Conservation (phyloP, 129 eudicot genomes). For the Pseudognaphalium luteoalbum region DNA sequence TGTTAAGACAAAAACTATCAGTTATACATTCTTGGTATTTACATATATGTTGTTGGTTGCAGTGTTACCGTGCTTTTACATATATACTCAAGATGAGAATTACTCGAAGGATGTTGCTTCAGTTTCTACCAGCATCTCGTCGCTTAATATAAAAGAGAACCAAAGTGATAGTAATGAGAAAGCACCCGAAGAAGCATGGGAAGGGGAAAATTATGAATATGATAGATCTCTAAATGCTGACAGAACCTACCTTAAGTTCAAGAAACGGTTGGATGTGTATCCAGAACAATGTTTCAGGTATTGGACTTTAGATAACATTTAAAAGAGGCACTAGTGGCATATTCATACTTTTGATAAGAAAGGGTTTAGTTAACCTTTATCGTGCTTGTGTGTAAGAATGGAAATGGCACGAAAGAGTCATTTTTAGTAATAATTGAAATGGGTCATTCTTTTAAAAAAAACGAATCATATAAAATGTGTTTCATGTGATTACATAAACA, state of each 20-base stretch:
- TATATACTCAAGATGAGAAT: conserved; percentile 55
- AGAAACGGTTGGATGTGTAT: conserved; percentile 70
- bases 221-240: conserved; percentile 81
- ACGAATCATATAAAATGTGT: not conserved
- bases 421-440: not conserved
- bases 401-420: not conserved
- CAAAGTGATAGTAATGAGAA: conserved; percentile 42
- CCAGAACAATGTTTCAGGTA: conserved; percentile 99
- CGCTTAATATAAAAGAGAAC: conserved; percentile 42
- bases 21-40: not conserved
- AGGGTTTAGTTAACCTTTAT: no score
- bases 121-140: conserved; percentile 38
- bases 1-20: not conserved
- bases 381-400: no score
- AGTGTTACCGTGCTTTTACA: conserved; percentile 92
- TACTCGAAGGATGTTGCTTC: conserved; percentile 39
- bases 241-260: conserved; percentile 92
- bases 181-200: conserved; percentile 65
- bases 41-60: conserved; percentile 36
- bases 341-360: not conserved
- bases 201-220: conserved; percentile 82
- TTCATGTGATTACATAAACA: no score
- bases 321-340: conserved; percentile 3
- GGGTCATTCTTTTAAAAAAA: not conserved
- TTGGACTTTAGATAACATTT: not conserved